Percentiles rank a stretch among this genome's conserved stretches.
Conservation (phyloP, 345 rosid species). For the Lenwebbia sp. region DNA sequence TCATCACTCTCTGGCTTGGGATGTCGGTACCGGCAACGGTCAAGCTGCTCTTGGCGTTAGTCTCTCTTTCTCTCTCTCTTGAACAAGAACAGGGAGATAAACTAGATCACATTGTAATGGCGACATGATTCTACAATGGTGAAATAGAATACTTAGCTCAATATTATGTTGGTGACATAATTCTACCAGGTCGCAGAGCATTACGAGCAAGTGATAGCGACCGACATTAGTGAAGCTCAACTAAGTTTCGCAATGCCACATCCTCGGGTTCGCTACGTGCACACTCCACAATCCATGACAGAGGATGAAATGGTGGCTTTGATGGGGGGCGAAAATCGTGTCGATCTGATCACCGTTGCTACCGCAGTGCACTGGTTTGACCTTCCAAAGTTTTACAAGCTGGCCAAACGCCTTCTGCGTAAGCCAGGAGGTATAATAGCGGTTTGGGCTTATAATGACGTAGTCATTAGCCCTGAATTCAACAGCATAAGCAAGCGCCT, state of each 20-base stretch:
- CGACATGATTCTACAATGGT: not conserved
- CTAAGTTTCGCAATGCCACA: not conserved
- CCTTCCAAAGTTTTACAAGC: not conserved
- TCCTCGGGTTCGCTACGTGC: not conserved
- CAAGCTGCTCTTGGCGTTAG: not conserved
- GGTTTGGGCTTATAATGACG: not conserved
- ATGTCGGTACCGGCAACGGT: not conserved
- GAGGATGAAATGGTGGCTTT: not conserved
- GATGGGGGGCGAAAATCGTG: not conserved
- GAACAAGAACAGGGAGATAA: not conserved
- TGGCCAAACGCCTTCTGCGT: not conserved
- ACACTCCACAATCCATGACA: not conserved
- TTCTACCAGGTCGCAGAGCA: not conserved
- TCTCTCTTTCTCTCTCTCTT: not conserved
- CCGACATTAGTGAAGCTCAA: not conserved
- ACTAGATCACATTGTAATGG: not conserved
- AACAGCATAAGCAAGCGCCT: not conserved
- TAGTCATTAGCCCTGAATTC: not conserved
- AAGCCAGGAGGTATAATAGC: not conserved
- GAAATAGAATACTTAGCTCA: too few species aligned
- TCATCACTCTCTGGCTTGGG: not conserved
- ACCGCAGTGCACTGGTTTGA: not conserved
- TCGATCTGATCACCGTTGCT: not conserved
- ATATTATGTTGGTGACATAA: not conserved
- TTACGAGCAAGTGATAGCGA: not conserved